These are phyloP conservation scores for Cicer chorassanicum DNA, from an alignment of 306 rosid genomes.

Conservation along the genomic window DNA sequence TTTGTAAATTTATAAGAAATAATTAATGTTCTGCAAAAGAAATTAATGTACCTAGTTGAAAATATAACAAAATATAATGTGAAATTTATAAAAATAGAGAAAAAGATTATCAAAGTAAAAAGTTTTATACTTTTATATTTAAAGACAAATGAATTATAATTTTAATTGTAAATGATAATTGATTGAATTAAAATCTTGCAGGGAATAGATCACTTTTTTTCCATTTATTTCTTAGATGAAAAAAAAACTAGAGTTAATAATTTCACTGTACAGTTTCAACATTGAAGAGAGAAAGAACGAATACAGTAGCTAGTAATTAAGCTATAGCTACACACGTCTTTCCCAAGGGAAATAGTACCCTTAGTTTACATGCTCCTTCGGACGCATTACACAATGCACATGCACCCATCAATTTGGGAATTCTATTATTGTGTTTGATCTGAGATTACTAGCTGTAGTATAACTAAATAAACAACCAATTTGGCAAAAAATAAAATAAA, in stretches of 20 bases:
- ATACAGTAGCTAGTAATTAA: slow-evolving; percentile 4
- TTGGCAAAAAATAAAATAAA: slow-evolving; percentile 24
- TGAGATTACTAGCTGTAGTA: slow-evolving; percentile 48
- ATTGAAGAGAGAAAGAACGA: slow-evolving; percentile 26
- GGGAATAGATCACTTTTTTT: neutral
- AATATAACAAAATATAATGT: too few species aligned
- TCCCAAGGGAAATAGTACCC: slow-evolving; percentile 36
- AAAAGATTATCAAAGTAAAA: too few species aligned
- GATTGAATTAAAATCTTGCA: neutral
- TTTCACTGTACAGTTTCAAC: slow-evolving; percentile 6
- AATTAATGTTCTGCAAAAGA: too few species aligned
- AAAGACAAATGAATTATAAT: neutral
- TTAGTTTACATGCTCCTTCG: slow-evolving; percentile 43
- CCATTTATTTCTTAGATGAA: neutral
- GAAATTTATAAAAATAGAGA: too few species aligned
- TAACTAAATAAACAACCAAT: slow-evolving; percentile 36
- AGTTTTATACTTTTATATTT: too few species aligned
- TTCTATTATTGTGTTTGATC: slow-evolving; percentile 43
- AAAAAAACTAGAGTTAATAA: neutral
- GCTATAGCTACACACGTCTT: slow-evolving; percentile 24
- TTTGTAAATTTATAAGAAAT: too few species aligned
- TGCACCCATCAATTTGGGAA: slow-evolving; percentile 46
- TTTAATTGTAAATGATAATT: neutral
- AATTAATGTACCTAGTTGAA: too few species aligned
- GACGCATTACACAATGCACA: slow-evolving; percentile 52